Conservation (phyloP, 352 stramenopile species). For the Phytophthora meadii region DNA sequence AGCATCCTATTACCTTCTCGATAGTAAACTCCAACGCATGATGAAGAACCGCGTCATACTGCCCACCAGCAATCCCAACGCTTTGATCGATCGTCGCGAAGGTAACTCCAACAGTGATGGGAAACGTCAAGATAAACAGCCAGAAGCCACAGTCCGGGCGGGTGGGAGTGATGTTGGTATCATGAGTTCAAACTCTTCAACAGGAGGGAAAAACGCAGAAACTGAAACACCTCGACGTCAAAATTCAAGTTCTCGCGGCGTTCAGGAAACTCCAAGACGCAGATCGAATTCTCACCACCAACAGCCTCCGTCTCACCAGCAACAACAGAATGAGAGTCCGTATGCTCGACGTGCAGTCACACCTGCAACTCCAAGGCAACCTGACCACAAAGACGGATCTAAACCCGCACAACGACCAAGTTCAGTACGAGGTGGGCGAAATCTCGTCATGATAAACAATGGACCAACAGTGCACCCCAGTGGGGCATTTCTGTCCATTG, state of each 20-base stretch:
- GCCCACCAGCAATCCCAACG: neutral
- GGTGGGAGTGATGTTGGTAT: conserved; percentile 17
- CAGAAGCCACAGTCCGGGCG: conserved; percentile 12
- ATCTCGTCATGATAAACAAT: conserved; percentile 52
- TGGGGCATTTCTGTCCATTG: conserved; percentile 23
- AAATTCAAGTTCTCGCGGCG: conserved; percentile 6
- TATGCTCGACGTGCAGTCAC: conserved; percentile 25
- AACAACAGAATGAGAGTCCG: conserved; percentile 11
- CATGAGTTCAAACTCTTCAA: conserved; percentile 5
- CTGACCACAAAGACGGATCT: conserved; percentile 1
- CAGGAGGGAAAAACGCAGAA: conserved; percentile 10
- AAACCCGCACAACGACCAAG: conserved; percentile 36
- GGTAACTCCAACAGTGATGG: conserved; percentile 13
- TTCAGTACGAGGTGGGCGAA: conserved; percentile 56
- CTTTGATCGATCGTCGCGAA: conserved; percentile 12
- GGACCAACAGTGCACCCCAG: conserved; percentile 16
- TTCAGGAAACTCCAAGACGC: conserved; percentile 21
- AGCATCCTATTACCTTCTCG: conserved; percentile 80
- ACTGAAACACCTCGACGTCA: conserved; percentile 11
- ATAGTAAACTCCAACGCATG: conserved; percentile 57
- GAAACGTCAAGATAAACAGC: conserved; percentile 20
- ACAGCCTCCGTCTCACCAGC: conserved; percentile 17
- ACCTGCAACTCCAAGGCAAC: conserved; percentile 15
- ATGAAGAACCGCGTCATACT: conserved; percentile 39
- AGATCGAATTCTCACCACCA: conserved; percentile 20